Base-by-base conservation (phyloP, 352 stramenopile genomes). In the Hyaloperonospora arabidopsidis region DNA sequence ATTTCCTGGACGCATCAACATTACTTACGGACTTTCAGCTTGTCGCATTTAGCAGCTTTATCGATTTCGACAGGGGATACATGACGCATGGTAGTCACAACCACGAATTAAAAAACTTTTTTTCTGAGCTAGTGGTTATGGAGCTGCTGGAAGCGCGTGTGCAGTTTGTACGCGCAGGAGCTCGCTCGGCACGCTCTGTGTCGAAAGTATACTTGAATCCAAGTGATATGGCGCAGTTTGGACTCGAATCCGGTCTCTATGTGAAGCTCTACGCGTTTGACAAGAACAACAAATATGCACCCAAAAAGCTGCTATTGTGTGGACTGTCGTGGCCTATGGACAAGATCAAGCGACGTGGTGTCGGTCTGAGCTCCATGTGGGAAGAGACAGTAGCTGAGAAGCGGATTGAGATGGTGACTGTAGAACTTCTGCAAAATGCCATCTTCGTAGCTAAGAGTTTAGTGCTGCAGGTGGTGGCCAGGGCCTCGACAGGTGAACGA, bases 281-380 rank as follows among this genome's bases (percentile, higher is more conserved):
- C 29, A 36, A 39, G 3, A 50, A 49, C 18, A 35, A 15, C 2
- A 38, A n/a, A n/a, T n/a, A 45, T 36, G 53, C 51, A 2, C 17
- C 41, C 10, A n/a, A 17, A 0, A 52, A 55, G 23, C 63, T 86
- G 25, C 43, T 92, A 34, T 48, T 88, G 19, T 86, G 77, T 36
- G 79, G 79, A 8, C 25, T 89, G 45, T 79, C 72, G 44, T 86
- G 77, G 74, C 76, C 77, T 11, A 79, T 89, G 54, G 73, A 88
- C 49, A 88, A 83, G 45, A 74, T 89, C 64, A 82, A 84, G 58
- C 73, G 72, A 15, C 66, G 66, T 19, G 55, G 70, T 36, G 71
- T 89, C 10, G 81, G 77, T 43, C 55, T 91, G 2, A 87, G 75
- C 66, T 71, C 63, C 52, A 81, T 91, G 62, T 91, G 81, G 81